These are phyloP conservation scores for Saururus chinensis DNA, from an alignment of 164 flowering plant genomes.

Conservation along the genomic window DNA sequence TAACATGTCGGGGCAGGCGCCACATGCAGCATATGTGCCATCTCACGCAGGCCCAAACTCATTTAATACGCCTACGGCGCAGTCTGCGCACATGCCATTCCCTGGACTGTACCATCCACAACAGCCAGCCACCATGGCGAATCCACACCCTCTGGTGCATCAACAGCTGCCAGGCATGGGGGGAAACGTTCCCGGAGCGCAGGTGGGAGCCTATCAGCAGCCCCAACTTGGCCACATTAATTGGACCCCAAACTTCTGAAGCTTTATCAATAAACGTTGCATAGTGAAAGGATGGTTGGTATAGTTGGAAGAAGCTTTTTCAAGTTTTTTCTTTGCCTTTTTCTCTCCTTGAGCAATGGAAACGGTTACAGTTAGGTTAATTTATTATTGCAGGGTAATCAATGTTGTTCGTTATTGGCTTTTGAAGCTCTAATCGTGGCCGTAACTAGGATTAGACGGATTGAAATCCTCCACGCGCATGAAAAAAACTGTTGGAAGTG, in stretches of 20 bases:
- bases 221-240: conserved; percentile 72
- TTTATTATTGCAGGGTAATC: background rate
- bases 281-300: background rate
- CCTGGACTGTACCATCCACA: conserved; percentile 63
- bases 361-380: background rate
- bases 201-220: conserved; percentile 80
- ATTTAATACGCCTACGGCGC: conserved; percentile 51
- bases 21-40: conserved; percentile 72
- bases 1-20: conserved; percentile 68
- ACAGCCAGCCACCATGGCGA: conserved; percentile 50
- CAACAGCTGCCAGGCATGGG: conserved; percentile 39
- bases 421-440: too few species aligned
- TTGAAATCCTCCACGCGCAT: too few species aligned
- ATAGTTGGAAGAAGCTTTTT: background rate
- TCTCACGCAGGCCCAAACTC: conserved; percentile 72
- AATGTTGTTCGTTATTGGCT: background rate
- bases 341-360: background rate
- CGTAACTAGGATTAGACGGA: too few species aligned
- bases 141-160: conserved; percentile 59
- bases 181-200: conserved; percentile 59
- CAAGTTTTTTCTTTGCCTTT: background rate
- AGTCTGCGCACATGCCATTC: conserved; percentile 75
- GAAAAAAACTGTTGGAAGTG: too few species aligned
- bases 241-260: conserved; percentile 68
- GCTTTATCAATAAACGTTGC: conserved; percentile 1